Base-by-base conservation (phyloP, 345 rosid genomes). In the Lagerstroemia speciosa region DNA sequence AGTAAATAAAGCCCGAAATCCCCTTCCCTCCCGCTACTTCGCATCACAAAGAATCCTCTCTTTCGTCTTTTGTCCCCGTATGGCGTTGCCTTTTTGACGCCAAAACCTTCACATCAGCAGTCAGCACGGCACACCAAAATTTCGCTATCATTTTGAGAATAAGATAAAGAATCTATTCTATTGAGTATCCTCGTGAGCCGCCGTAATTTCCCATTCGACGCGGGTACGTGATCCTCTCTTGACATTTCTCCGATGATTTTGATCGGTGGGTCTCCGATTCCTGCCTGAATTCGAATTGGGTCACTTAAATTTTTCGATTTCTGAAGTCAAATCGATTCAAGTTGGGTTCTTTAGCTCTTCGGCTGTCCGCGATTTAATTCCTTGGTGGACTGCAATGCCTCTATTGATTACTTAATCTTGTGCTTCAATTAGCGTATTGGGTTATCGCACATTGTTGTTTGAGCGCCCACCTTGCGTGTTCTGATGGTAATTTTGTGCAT, bases 391-490 rank as follows among this genome's bases (percentile, higher is more conserved):
- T n/a, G n/a, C n/a, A n/a, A n/a, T n/a, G n/a, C n/a, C 16, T 60
- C 64, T 2, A 33, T 60, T 65, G 67, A 37, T 65, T 26, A 27
- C 19, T 40, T 17, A 9, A 31, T 6, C 4, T 36, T 40, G 50
- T 37, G 52, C 67, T 40, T 58, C 63, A 11, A 27, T 58, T 58
- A 3, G 50, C 27, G 45, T 38, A 2, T 24, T 40, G 45, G 20
- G 67, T 15, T 32, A 65, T 38, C 32, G 67, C 52, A 26, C 67
- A 65, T 65, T 64, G 67, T 37, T 3, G 15, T 64, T 36, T 24
- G 67, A 9, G 31, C 6, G 12, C 30, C 32, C 31, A 38, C 19
- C 40, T 46, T 24, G 30, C 17, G 3, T 40, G 33, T 65, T 24
- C 31, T 65, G 50, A 65, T 65, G 48, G 30, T 38, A 38, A 38